A percentile compares a stretch with the other conserved stretches of the same genome.
These are phyloP conservation scores for Datura wrightii DNA, from an alignment of 257 asterid species.

Conservation along the genomic window DNA sequence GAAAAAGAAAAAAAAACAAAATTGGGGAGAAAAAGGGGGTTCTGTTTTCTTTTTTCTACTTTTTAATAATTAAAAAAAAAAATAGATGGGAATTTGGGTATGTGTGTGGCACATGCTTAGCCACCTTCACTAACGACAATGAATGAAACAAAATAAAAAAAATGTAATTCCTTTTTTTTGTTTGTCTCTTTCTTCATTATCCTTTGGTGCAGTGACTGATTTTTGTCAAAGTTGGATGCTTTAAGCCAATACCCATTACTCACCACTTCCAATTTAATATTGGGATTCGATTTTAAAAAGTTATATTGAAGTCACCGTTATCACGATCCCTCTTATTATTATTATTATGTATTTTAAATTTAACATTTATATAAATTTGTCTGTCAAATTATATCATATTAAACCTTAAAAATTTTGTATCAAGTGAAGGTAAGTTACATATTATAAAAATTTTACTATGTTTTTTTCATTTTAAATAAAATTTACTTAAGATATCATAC, in stretches of 20 bases:
- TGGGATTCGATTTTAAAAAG: neutral
- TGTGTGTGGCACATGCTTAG: conserved; percentile 72
- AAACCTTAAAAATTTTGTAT: too few species aligned
- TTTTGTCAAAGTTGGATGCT: conserved; percentile 27
- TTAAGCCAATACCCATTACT: neutral
- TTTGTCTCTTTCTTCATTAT: conserved; percentile 24
- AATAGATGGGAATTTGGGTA: conserved; percentile 3
- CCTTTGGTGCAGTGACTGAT: neutral
- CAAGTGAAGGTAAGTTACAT: too few species aligned
- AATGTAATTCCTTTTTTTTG: conserved; percentile 1
- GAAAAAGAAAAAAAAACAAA: neutral
- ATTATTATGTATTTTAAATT: too few species aligned
- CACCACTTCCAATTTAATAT: neutral
- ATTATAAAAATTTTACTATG: too few species aligned
- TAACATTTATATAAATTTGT: too few species aligned
- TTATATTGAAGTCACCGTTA: neutral
- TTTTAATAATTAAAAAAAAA: neutral
- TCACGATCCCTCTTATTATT: too few species aligned
- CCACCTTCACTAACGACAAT: conserved; percentile 67
- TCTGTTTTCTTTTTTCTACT: neutral
- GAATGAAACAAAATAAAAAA: conserved; percentile 10
- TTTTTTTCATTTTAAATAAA: too few species aligned
- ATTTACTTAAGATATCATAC: too few species aligned
- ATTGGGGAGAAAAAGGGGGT: neutral
- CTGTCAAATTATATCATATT: too few species aligned